These are phyloP conservation scores for Sphaerosporella brunnea DNA, from an alignment of 495 filamentous ascomycete species.

Conservation along the genomic window DNA sequence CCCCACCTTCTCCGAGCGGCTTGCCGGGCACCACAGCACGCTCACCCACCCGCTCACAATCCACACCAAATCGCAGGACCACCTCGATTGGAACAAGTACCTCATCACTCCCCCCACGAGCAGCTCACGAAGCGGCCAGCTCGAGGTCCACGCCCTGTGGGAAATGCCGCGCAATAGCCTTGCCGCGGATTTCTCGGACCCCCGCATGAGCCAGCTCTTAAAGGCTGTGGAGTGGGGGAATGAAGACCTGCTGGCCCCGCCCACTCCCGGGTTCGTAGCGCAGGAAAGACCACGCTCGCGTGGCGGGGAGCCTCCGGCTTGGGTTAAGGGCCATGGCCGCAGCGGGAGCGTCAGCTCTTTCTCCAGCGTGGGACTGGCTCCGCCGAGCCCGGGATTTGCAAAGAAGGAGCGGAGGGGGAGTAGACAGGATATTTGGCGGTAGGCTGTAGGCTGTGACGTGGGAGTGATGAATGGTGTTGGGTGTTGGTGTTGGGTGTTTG, in stretches of 20 bases:
- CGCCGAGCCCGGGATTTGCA: constrained; percentile 9
- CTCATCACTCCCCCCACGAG: background rate
- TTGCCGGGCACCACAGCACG: constrained; percentile 34
- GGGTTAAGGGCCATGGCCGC: background rate
- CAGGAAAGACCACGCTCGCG: background rate
- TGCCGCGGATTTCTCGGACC: constrained; percentile 7
- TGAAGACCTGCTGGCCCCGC: constrained; percentile 1
- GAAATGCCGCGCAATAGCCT: constrained; percentile 13
- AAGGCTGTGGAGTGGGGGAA: constrained; percentile 1
- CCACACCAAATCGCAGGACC: constrained; percentile 15
- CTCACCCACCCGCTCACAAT: constrained; percentile 20
- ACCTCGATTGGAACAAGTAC: constrained; percentile 21
- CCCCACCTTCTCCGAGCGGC: constrained; percentile 52
- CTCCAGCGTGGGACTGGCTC: constrained; percentile 3
- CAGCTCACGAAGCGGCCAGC: constrained; percentile 8
- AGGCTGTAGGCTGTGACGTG: too few relatives aligned
- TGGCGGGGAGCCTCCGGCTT: background rate
- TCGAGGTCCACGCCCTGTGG: constrained; percentile 15
- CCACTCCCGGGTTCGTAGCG: constrained; percentile 1
- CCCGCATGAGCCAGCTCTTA: constrained; percentile 2
- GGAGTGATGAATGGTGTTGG: too few relatives aligned
- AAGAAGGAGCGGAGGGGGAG: constrained; percentile 15
- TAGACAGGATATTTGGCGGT: constrained; percentile 18
- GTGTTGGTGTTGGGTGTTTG: too few relatives aligned
- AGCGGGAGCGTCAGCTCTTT: background rate